Evolutionary conservation across 225 moss, liverwort and hornwort genomes (phyloP).

Genomic region (Pseudisothecium myosuroides): DNA sequence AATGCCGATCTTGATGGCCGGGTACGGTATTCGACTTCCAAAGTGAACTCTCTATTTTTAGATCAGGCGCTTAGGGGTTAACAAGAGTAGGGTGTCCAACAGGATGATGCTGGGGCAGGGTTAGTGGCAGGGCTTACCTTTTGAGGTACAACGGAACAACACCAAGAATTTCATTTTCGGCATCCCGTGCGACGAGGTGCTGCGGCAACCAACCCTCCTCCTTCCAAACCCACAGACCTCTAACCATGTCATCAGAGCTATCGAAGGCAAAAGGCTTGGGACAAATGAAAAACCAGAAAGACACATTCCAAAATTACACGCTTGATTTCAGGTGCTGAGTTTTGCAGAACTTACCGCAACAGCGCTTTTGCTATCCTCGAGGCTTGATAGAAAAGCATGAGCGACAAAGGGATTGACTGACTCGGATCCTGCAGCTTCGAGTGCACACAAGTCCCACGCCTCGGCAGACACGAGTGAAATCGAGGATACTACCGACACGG

Average conservation of each 20-base stretch:
- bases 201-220: slow-evolving; percentile 98
- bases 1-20: background rate
- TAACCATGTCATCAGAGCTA: background rate
- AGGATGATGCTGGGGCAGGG: background rate
- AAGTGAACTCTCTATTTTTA: background rate
- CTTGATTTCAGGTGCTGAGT: background rate
- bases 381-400: slow-evolving; percentile 82
- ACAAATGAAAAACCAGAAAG: background rate
- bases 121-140: slow-evolving; percentile 27
- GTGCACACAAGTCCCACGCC: slow-evolving; percentile 92
- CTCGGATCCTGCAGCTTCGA: slow-evolving; percentile 59
- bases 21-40: background rate
- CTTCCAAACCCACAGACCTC: slow-evolving; percentile 24
- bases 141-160: slow-evolving; percentile 95
- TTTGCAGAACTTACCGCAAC: slow-evolving; percentile 41
- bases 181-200: slow-evolving; percentile 83
- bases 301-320: background rate
- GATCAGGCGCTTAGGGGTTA: background rate
- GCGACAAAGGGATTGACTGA: slow-evolving; percentile 73
- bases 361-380: slow-evolving; percentile 97
- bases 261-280: background rate
- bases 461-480: slow-evolving; percentile 61
- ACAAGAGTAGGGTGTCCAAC: background rate
- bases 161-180: slow-evolving; percentile 52
- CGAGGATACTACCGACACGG: slow-evolving; percentile 89